Evolutionary conservation across 1,284 basidiomycete genomes (phyloP).

Genomic region (Malassezia psittaci): DNA sequence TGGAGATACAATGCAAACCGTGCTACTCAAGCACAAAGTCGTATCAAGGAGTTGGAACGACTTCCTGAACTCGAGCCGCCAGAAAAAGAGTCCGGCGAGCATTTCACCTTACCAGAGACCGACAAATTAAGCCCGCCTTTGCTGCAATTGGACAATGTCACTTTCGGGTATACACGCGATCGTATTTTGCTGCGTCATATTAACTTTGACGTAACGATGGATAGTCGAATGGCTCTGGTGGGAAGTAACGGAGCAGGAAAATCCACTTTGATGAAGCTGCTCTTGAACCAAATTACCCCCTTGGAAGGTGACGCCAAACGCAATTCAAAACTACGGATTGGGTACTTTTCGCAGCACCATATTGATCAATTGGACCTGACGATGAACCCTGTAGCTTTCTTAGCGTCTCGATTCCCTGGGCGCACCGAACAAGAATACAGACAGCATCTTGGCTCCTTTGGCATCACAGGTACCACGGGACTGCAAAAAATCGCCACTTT

Average conservation of each 20-base stretch:
- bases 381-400: slow-evolving; percentile 81
- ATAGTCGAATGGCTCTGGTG: slow-evolving; percentile 38
- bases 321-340: slow-evolving; percentile 69
- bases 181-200: slow-evolving; percentile 68
- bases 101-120: slow-evolving; percentile 33
- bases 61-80: slow-evolving; percentile 86
- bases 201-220: slow-evolving; percentile 63
- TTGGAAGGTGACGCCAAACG: slow-evolving; percentile 70
- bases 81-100: slow-evolving; percentile 73
- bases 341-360: slow-evolving; percentile 65
- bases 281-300: slow-evolving; percentile 81
- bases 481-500: slow-evolving; percentile 59
- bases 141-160: slow-evolving; percentile 83
- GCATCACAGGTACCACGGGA: slow-evolving; percentile 93
- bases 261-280: slow-evolving; percentile 90
- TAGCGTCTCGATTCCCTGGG: slow-evolving; percentile 82
- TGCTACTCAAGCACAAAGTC: slow-evolving; percentile 71
- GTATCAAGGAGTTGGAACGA: slow-evolving; percentile 98
- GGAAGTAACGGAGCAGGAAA: slow-evolving; percentile 45
- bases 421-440: slow-evolving; percentile 95
- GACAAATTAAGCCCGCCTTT: slow-evolving; percentile 88
- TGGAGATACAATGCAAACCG: slow-evolving; percentile 46
- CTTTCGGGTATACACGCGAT: slow-evolving; percentile 78
- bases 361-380: slow-evolving; percentile 79
- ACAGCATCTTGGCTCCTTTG: slow-evolving; percentile 88